Base-by-base conservation (phyloP, 2,329 filamentous ascomycete genomes). In the Trichoderma arundinaceum region DNA sequence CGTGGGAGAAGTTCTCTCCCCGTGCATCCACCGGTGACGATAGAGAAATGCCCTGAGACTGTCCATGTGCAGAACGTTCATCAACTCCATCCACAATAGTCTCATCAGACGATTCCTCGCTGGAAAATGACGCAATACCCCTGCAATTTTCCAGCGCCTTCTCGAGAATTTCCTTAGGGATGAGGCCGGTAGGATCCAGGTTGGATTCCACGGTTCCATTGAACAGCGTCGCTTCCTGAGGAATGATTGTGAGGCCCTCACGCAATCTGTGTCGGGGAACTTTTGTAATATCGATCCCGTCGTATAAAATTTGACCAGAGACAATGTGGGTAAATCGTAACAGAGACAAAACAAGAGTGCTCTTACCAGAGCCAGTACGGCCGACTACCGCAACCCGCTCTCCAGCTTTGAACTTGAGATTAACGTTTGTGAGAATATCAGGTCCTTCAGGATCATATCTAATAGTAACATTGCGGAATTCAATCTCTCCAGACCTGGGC, bases 301-400 rank as follows among this genome's bases (percentile, higher is more conserved):
- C 84, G 70, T 84, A 86, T 0, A 83, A 74, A 28, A 88, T 83
- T 49, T 82, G 77, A 0, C 85, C 85, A 0, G 79, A 80, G 12
- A 83, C 77, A 41, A 84, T 77, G 66, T 84, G 77, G 3, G 83
- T 84, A 69, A 85, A 85, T 15, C 83, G 81, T 13, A 88, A 76
- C 4, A 88, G 74, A 0, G 85, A 86, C 4, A 88, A 75, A 0
- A 86, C 80, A 7, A 85, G 71, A 81, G 92, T 96, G 58, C 89
- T 92, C 77, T 96, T 96, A 3, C 92, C 92, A 4, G 90, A 92
- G 0, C 91, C 89, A 0, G 92, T 96, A 9, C 92, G 87, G 2
- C 92, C 92, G 10, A 94, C 90, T 19, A 96, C 83, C 0, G 92
- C 92, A 0, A 91, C 91, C 58, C 90, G 89, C 62, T 91, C 90